Conservation (phyloP, 2,329 filamentous ascomycete species). For the Cladorrhinum sp. region DNA sequence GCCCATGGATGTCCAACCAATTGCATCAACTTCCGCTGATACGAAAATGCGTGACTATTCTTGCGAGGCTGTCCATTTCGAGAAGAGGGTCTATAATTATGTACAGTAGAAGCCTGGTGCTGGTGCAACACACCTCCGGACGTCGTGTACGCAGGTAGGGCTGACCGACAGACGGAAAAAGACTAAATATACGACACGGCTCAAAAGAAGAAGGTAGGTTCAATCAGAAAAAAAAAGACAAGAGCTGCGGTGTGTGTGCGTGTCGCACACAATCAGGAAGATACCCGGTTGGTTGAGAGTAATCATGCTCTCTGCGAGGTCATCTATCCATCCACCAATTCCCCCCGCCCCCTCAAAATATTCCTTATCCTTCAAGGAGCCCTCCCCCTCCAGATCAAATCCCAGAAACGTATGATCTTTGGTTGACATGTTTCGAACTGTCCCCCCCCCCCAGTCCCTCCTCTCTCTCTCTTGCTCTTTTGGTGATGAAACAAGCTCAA, state of each 20-base stretch:
- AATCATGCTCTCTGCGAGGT: too few species aligned
- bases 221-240: neutral
- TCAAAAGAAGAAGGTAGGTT: neutral
- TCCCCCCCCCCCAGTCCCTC: neutral
- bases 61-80: too few species aligned
- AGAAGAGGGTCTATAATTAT: too few species aligned
- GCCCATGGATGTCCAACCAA: too few species aligned
- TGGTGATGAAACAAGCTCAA: neutral
- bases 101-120: neutral
- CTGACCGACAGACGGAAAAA: neutral
- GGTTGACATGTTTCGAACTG: neutral
- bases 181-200: neutral
- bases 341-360: neutral
- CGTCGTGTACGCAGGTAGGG: neutral
- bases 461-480: neutral
- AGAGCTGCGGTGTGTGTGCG: too few species aligned
- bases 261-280: too few species aligned
- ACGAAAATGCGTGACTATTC: too few species aligned
- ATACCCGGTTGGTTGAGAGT: too few species aligned
- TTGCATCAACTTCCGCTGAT: too few species aligned
- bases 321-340: neutral
- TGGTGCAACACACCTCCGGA: neutral
- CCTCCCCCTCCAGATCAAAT: neutral
- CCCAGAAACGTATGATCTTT: conserved; percentile 4
- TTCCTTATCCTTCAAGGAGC: too few species aligned